phyloP scores from a whole-genome alignment of 1,284 basidiomycete genomes.

The Abortiporus biennis region DNA sequence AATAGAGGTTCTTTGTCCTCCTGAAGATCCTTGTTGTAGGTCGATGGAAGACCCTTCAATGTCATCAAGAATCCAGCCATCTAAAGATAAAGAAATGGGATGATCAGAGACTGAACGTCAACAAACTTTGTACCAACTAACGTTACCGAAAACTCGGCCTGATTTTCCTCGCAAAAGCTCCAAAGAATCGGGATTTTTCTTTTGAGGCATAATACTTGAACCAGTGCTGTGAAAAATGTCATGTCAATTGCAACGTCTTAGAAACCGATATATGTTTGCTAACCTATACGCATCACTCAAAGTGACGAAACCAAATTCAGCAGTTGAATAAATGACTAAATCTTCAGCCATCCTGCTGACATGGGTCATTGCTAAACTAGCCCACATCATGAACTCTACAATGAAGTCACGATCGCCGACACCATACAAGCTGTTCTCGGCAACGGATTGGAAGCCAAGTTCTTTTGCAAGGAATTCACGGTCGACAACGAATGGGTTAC shows the following conservation, averaged over 20 bases:
- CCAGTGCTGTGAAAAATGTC: constrained; percentile 65
- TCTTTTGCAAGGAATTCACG: constrained; percentile 84
- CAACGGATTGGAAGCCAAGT: constrained; percentile 78
- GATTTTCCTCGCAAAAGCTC: constrained; percentile 94
- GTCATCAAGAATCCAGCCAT: constrained; percentile 99
- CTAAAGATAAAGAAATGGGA: constrained; percentile 30
- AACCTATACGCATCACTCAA: constrained; percentile 96
- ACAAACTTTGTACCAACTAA: constrained; percentile 26
- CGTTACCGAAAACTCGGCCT: constrained; percentile 91
- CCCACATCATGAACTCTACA: constrained; percentile 97
- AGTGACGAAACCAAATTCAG: constrained; percentile 94
- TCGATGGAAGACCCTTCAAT: constrained; percentile 94
- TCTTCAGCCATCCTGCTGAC: constrained; percentile 95
- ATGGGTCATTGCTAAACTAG: constrained; percentile 88
- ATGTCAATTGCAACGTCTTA: neutral
- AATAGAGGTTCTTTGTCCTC: constrained; percentile 99
- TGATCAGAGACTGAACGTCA: neutral
- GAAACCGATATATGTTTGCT: constrained; percentile 10
- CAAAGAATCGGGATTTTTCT: constrained; percentile 97
- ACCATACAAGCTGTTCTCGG: constrained; percentile 93
- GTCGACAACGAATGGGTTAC: constrained; percentile 92
- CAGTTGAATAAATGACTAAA: constrained; percentile 93
- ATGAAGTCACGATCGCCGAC: constrained; percentile 97
- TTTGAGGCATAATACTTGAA: constrained; percentile 99
- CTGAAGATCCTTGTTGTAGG: constrained; percentile 99